Evolutionary conservation across 352 stramenopile species (phyloP).

Genomic region (Aphanomyces astaci): DNA sequence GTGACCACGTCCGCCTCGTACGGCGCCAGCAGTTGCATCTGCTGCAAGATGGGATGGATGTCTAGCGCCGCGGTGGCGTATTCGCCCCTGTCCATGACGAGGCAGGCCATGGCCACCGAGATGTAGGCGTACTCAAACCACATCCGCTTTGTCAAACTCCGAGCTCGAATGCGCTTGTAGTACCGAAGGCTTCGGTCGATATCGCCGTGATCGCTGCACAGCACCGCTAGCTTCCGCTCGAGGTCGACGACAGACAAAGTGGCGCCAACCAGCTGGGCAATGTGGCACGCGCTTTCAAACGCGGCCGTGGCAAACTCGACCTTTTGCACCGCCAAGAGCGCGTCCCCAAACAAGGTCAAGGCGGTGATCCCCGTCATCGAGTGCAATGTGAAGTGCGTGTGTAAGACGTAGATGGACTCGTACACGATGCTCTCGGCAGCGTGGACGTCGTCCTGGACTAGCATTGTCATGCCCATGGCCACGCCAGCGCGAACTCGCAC

Average conservation of each 20-base stretch:
- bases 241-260: neutral
- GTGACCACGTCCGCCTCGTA: neutral
- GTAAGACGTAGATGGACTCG: constrained; percentile 13
- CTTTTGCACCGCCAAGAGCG: constrained; percentile 9
- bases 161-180: constrained; percentile 12
- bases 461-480: neutral
- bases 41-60: constrained; percentile 5
- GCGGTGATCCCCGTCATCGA: neutral
- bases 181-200: neutral
- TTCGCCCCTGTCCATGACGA: constrained; percentile 14
- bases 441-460: neutral
- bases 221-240: constrained; percentile 15
- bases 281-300: neutral
- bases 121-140: constrained; percentile 21
- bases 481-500: constrained; percentile 3
- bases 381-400: neutral
- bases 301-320: constrained; percentile 6
- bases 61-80: neutral
- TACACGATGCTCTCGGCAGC: constrained; percentile 17
- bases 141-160: neutral
- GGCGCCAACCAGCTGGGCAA: neutral
- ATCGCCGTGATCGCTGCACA: constrained; percentile 1
- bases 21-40: neutral
- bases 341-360: neutral
- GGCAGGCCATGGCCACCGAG: neutral